These are phyloP conservation scores for Ustilago cynodontis DNA, from an alignment of 1,284 basidiomycete species.

Conservation along the genomic window DNA sequence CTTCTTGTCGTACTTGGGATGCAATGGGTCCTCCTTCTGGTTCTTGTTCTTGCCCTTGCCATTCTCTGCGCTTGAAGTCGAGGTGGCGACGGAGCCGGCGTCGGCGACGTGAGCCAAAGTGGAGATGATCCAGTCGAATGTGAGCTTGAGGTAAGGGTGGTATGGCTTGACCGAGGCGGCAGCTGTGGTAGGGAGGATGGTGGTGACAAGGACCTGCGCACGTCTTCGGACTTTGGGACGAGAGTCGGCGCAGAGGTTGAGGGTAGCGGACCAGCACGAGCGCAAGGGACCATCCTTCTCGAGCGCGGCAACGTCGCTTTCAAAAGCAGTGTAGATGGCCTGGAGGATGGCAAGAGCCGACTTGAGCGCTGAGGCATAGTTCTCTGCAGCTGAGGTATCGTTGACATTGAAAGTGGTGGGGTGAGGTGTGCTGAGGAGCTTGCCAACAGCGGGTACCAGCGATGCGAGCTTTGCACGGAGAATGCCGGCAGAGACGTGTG, in stretches of 20 bases:
- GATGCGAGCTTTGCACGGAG: constrained; percentile 57
- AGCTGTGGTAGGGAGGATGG: constrained; percentile 72
- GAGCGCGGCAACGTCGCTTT: constrained; percentile 72
- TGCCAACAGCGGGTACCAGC: constrained; percentile 56
- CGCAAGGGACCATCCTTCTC: constrained; percentile 54
- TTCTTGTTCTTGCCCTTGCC: constrained; percentile 73
- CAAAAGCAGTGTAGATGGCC: constrained; percentile 77
- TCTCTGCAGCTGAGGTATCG: constrained; percentile 80
- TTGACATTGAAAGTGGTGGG: constrained; percentile 50
- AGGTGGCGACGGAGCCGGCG: constrained; percentile 72
- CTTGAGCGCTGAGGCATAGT: constrained; percentile 73
- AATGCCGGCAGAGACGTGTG: constrained; percentile 58
- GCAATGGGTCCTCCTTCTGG: constrained; percentile 75
- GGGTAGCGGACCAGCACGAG: constrained; percentile 75
- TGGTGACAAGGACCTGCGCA: constrained; percentile 85
- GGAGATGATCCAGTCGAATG: constrained; percentile 81
- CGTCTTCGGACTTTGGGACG: constrained; percentile 93
- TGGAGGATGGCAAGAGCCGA: constrained; percentile 81
- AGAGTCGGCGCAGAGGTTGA: constrained; percentile 86
- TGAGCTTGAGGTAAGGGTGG: constrained; percentile 87
- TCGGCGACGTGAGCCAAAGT: constrained; percentile 79
- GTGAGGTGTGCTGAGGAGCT: constrained; percentile 61
- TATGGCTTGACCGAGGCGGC: constrained; percentile 53
- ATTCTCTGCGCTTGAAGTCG: constrained; percentile 51
- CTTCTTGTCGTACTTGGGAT: constrained; percentile 63